A percentile compares a stretch with the other conserved stretches of the same genome.
Conservation (phyloP, 148 eudicot genomes). For the Linanthus parryae region DNA sequence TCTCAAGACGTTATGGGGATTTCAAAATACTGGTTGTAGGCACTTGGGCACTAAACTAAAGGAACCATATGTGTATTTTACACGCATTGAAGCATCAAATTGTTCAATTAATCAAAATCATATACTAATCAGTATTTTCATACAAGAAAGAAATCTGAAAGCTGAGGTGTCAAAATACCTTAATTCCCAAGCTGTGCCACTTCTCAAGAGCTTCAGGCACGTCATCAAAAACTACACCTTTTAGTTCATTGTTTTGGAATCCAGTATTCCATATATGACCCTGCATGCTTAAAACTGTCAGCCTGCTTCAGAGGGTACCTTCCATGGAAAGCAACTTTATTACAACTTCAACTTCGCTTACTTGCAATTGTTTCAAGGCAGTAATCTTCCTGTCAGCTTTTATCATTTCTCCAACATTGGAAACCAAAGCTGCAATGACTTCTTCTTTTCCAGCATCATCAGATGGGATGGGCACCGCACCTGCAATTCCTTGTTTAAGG, state of each 20-base stretch:
- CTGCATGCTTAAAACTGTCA: slow-evolving; percentile 27
- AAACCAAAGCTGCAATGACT: slow-evolving; percentile 78
- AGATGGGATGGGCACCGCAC: slow-evolving; percentile 72
- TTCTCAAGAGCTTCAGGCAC: slow-evolving; percentile 83
- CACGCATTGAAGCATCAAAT: no score
- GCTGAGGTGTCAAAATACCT: slow-evolving; percentile 31
- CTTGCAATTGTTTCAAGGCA: slow-evolving; percentile 88
- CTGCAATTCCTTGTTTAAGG: slow-evolving; percentile 50
- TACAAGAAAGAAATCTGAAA: neutral
- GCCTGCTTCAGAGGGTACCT: neutral
- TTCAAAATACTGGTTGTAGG: no score
- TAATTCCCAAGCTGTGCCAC: slow-evolving; percentile 81
- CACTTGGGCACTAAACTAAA: no score
- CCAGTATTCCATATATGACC: slow-evolving; percentile 98
- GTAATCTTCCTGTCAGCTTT: slow-evolving; percentile 96
- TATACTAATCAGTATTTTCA: no score
- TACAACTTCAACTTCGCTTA: slow-evolving; percentile 17
- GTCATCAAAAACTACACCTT: slow-evolving; percentile 78
- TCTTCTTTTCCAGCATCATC: slow-evolving; percentile 57
- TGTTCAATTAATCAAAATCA: no score
- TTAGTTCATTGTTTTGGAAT: slow-evolving; percentile 58
- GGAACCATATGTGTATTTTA: no score
- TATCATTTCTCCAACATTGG: slow-evolving; percentile 91
- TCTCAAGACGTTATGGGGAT: no score
- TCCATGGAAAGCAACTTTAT: neutral